Percentiles rank a stretch among this genome's conserved stretches.
Evolutionary conservation across 83 land plant species (phyloP).

Genomic region (Diphasiastrum complanatum): DNA sequence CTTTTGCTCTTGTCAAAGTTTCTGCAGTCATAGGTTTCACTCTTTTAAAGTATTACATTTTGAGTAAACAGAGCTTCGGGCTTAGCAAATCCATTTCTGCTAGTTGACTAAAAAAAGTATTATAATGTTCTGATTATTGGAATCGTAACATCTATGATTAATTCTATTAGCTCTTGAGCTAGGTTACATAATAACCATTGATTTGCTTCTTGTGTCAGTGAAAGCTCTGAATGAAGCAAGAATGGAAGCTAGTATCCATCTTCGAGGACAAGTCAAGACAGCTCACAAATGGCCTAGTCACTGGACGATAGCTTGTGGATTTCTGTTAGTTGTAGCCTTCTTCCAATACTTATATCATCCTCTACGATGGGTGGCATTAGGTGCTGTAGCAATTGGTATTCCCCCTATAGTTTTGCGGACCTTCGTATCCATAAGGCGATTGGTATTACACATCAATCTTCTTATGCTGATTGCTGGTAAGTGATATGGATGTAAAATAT

Average conservation of each 20-base stretch:
- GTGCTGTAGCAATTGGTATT: constrained; percentile 54
- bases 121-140: no score
- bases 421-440: constrained; percentile 36
- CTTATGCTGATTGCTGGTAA: constrained; percentile 82
- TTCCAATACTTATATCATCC: constrained; percentile 49
- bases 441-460: constrained; percentile 64
- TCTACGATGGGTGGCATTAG: constrained; percentile 65
- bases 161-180: no score
- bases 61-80: no score
- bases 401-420: constrained; percentile 44
- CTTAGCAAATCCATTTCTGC: no score
- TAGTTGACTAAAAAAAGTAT: no score
- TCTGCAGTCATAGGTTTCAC: no score
- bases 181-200: not conserved
- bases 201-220: constrained; percentile 33
- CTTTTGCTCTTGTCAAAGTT: no score
- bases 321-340: constrained; percentile 44
- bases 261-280: constrained; percentile 31
- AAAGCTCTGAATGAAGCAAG: constrained; percentile 70
- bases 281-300: constrained; percentile 69
- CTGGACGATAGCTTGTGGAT: constrained; percentile 47
- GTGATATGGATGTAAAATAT: no score
- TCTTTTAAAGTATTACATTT: no score
- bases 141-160: not conserved
- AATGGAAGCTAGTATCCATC: constrained; percentile 63